phyloP scores from a whole-genome alignment of 108 stramenopile species.

The Pseudonitzschia delicatissima region DNA sequence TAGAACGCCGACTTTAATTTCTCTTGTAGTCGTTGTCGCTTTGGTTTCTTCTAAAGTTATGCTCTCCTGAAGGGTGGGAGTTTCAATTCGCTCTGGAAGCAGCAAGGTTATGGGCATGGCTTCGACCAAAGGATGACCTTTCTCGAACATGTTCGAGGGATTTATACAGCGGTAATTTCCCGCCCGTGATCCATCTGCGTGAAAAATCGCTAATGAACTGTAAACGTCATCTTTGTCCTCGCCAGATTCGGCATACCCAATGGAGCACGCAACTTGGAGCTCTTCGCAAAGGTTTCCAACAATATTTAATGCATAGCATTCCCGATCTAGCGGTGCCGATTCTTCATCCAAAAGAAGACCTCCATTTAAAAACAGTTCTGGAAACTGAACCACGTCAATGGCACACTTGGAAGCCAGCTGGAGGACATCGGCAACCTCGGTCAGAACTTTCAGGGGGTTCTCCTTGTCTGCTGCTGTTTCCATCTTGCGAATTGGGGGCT shows the following conservation, averaged over 20 bases:
- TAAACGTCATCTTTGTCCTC: background rate
- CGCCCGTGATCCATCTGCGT: conserved; percentile 2
- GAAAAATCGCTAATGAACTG: background rate
- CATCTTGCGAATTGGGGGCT: background rate
- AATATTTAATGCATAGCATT: background rate
- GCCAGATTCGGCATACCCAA: background rate
- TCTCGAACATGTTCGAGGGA: background rate
- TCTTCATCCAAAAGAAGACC: background rate
- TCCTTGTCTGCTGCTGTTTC: background rate
- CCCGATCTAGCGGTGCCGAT: background rate
- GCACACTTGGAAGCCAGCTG: background rate
- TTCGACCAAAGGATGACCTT: background rate
- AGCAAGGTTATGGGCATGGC: background rate
- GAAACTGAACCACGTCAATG: background rate
- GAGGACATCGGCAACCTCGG: background rate
- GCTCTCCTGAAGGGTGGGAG: background rate
- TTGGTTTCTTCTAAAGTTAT: background rate
- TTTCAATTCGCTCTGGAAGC: background rate
- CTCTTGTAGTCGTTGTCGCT: background rate
- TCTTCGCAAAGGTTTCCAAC: background rate
- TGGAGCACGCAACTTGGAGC: background rate
- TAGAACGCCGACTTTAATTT: background rate
- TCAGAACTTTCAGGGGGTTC: background rate
- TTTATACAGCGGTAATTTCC: background rate
- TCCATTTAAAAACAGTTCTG: background rate